phyloP scores from a whole-genome alignment of 208 protist species.

The Leishmania tropica region DNA sequence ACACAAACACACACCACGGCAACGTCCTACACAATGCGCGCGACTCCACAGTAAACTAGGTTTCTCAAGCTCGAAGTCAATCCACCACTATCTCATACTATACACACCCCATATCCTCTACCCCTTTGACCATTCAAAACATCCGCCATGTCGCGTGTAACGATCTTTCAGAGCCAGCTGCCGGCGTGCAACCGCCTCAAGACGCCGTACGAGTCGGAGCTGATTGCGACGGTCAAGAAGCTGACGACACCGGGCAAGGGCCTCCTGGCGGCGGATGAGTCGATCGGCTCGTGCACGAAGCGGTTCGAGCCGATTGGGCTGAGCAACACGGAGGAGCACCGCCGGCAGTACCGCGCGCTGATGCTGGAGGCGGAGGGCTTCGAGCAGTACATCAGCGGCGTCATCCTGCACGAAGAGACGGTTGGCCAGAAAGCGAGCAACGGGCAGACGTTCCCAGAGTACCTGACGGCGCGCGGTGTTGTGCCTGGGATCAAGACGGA shows the following conservation, averaged over 20 bases:
- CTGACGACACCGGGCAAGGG: conserved; percentile 94
- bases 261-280: conserved; percentile 97
- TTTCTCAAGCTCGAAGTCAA: background rate
- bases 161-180: conserved; percentile 83
- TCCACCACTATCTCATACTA: background rate
- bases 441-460: conserved; percentile 90
- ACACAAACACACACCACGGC: background rate
- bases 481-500: conserved; percentile 97
- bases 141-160: conserved; percentile 64
- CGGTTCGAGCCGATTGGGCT: conserved; percentile 95
- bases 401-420: conserved; percentile 98
- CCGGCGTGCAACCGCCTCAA: conserved; percentile 82
- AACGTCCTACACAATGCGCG: background rate
- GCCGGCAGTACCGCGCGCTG: conserved; percentile 93
- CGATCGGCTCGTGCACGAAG: conserved; percentile 90
- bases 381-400: conserved; percentile 95
- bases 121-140: background rate
- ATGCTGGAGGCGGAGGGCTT: conserved; percentile 80
- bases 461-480: conserved; percentile 86
- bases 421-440: conserved; percentile 92
- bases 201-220: conserved; percentile 78
- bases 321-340: conserved; percentile 95
- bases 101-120: background rate
- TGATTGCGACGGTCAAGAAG: conserved; percentile 70
- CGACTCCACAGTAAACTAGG: background rate